Evolutionary conservation across 139 green algal genomes (phyloP).

Genomic region (Ettlia oleoabundans): DNA sequence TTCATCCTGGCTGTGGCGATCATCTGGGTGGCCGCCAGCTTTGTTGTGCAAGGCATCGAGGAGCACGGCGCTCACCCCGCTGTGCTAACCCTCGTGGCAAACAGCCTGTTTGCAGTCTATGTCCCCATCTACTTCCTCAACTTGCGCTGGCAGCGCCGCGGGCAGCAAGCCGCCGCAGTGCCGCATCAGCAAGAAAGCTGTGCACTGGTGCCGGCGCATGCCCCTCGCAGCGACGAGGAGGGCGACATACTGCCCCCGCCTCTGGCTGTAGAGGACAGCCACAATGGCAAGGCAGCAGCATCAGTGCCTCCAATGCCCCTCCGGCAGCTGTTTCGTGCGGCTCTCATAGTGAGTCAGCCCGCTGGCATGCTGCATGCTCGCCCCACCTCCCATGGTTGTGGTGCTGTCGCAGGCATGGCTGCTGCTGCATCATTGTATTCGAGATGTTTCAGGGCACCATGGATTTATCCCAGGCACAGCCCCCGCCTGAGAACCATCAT

Average conservation of each 20-base stretch:
- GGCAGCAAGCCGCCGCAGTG: not conserved
- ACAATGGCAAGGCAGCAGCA: not conserved
- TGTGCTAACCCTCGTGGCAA: slow-evolving; percentile 90
- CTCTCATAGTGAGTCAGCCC: slow-evolving; percentile 19
- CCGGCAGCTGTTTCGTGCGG: slow-evolving; percentile 20
- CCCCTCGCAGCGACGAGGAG: slow-evolving; percentile 27
- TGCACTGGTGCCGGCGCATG: slow-evolving; percentile 5
- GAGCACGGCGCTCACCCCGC: slow-evolving; percentile 70
- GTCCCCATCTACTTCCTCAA: slow-evolving; percentile 72
- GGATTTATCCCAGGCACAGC: too few species aligned
- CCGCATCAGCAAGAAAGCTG: slow-evolving; percentile 5
- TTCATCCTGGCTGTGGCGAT: slow-evolving; percentile 37
- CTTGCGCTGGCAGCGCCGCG: not conserved
- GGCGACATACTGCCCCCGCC: not conserved
- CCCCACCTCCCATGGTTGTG: not conserved
- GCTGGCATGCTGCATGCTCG: not conserved
- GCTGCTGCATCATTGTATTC: too few species aligned
- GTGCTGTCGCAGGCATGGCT: too few species aligned
- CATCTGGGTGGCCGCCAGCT: slow-evolving; percentile 77
- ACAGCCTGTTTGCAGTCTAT: slow-evolving; percentile 87
- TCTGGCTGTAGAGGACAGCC: not conserved
- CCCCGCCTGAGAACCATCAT: not conserved
- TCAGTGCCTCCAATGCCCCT: slow-evolving; percentile 7
- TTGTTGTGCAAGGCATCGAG: slow-evolving; percentile 74
- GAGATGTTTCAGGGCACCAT: too few species aligned